A percentile compares a stretch with the other conserved stretches of the same genome.
Conservation (phyloP, 2,329 filamentous ascomycete genomes). For the Westerdykella sp. region DNA sequence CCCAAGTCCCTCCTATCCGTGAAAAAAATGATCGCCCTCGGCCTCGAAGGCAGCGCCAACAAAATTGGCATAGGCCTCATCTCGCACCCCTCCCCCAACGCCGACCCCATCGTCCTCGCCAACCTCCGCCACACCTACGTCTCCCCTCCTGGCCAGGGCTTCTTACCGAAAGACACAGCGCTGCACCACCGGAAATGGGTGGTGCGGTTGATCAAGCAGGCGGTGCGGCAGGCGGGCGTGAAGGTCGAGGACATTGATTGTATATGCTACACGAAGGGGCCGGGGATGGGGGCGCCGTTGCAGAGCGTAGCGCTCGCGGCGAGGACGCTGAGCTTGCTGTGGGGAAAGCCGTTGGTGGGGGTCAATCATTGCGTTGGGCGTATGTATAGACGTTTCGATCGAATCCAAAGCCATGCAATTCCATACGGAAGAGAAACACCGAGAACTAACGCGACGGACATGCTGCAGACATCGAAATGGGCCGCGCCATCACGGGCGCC, state of each 20-base stretch:
- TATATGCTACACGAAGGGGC: constrained; percentile 92
- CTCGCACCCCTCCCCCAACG: constrained; percentile 55
- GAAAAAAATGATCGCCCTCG: constrained; percentile 57
- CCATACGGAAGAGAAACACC: background rate
- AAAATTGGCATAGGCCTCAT: constrained; percentile 95
- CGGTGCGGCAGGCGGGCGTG: constrained; percentile 60
- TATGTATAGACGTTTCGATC: constrained; percentile 29
- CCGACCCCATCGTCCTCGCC: constrained; percentile 60
- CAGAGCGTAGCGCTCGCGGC: constrained; percentile 81
- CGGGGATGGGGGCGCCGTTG: constrained; percentile 92
- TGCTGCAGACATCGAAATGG: constrained; percentile 82
- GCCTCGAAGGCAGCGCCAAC: constrained; percentile 91
- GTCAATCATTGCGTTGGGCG: constrained; percentile 97
- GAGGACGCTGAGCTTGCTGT: constrained; percentile 72
- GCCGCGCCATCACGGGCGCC: constrained; percentile 82
- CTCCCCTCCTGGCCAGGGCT: constrained; percentile 86
- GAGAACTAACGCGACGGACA: background rate
- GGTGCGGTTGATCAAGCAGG: constrained; percentile 69
- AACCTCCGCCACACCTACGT: constrained; percentile 93
- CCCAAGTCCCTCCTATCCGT: background rate
- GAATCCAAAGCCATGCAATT: too few relatives aligned
- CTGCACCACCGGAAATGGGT: constrained; percentile 86
- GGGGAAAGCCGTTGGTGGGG: constrained; percentile 81
- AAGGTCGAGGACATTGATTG: constrained; percentile 65
- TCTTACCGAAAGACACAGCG: constrained; percentile 94